Evolutionary conservation across 768 basidiomycete species (phyloP).

Genomic region (Favolaschia claudopus): DNA sequence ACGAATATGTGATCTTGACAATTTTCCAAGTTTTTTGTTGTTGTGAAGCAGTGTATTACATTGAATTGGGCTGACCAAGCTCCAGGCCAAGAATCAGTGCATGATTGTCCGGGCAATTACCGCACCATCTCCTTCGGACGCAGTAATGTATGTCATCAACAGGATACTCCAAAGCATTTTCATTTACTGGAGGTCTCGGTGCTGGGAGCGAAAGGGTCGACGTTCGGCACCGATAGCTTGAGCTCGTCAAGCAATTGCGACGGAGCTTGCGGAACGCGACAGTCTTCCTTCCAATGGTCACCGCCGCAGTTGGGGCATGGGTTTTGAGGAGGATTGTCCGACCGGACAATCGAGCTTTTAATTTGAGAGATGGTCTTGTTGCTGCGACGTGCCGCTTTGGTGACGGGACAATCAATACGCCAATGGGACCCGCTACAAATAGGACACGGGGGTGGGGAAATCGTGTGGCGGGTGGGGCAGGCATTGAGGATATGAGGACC

Average conservation of each 20-base stretch:
- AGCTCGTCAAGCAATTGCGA: background rate
- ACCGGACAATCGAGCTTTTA: background rate
- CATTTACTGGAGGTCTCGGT: no score
- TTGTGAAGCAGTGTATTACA: no score
- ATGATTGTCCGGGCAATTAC: no score
- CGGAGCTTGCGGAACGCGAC: conserved; percentile 19
- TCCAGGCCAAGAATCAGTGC: no score
- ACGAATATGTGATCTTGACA: no score
- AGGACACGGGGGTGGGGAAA: conserved; percentile 13
- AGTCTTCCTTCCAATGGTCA: conserved; percentile 20
- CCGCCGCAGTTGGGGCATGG: conserved; percentile 23
- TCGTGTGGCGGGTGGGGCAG: conserved; percentile 3
- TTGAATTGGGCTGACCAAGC: no score
- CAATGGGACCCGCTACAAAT: conserved; percentile 14
- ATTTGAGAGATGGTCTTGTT: background rate
- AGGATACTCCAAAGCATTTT: no score
- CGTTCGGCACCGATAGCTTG: background rate
- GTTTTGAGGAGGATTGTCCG: background rate
- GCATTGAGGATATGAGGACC: background rate
- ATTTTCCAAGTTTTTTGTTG: no score
- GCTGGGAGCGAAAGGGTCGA: background rate
- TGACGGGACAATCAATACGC: conserved; percentile 23
- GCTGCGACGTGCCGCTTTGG: background rate
- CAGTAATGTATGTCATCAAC: no score
- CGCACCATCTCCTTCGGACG: no score